Conservation (phyloP, 768 basidiomycete genomes). For the Leccinum pellstonianum region DNA sequence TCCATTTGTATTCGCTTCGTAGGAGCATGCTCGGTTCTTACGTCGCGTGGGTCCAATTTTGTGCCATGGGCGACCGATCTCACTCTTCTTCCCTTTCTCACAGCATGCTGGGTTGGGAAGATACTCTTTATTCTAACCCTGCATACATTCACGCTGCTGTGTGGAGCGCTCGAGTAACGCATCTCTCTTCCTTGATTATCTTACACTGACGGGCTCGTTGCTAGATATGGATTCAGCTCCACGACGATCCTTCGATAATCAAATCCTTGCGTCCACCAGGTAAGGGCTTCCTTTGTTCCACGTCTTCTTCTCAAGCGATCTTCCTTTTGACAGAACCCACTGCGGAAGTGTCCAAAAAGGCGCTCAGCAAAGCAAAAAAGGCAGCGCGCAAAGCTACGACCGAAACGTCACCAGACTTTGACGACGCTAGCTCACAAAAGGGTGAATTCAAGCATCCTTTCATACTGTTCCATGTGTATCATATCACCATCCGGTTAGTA, state of each 20-base stretch:
- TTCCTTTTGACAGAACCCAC: constrained; percentile 12
- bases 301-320: constrained; percentile 22
- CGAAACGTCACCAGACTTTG: constrained; percentile 40
- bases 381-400: constrained; percentile 57
- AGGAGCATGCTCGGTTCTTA: constrained; percentile 88
- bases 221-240: constrained; percentile 71
- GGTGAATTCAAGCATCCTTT: constrained; percentile 39
- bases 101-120: constrained; percentile 83
- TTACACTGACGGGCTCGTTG: constrained; percentile 11
- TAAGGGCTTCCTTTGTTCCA: constrained; percentile 30
- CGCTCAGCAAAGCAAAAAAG: constrained; percentile 86
- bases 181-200: constrained; percentile 5
- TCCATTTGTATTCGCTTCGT: constrained; percentile 92
- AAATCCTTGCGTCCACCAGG: constrained; percentile 39
- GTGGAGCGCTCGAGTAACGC: constrained; percentile 62
- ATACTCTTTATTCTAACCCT: constrained; percentile 72
- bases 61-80: constrained; percentile 6
- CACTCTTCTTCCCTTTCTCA: not conserved
- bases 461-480: constrained; percentile 9
- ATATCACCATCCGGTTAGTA: constrained; percentile 17
- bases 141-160: constrained; percentile 73
- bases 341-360: constrained; percentile 59
- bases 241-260: constrained; percentile 69
- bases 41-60: constrained; percentile 56
- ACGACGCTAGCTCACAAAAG: constrained; percentile 55